Evolutionary conservation across 2,329 filamentous ascomycete genomes (phyloP), one percentile per base, ranked within the genome.

Genomic region (Zasmidium cellare): DNA sequence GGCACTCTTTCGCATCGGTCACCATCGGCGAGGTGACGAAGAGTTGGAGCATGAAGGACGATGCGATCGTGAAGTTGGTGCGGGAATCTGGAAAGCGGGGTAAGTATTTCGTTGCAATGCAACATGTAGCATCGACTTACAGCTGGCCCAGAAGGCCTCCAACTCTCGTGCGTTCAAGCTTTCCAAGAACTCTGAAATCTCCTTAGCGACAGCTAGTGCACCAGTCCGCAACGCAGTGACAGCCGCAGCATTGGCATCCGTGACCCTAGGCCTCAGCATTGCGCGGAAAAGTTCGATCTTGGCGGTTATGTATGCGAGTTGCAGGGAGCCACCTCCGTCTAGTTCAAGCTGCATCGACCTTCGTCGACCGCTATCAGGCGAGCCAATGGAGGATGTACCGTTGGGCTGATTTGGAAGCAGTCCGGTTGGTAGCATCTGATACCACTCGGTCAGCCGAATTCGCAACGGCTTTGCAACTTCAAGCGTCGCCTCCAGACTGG

Each of bases 261-360:
- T 66, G 2, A 65, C 61, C 23, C 59, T 71, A 9, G 76, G 76
- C 11, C 80, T 74, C 1, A 83, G 72, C 53, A 83, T 77, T 3
- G 76, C 77, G 2, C 80, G 77, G 64, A 82, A 80, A 2, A 83
- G 74, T 45, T 79, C 77, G 53, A 82, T 80, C 56, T 82, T 80
- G 0, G 80, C 78, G 0, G 79, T 79, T 49, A 80, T 77, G 60
- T 82, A 82, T 0, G 80, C 79, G 2, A 83, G 73, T 51, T 82
- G 78, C 9, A 83, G 69, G 44, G 78, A 80, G 1, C 79, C 75
- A 49, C 68, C 63, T 64, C 74, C 58, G 45, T 81, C 76, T 24
- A 82, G 74, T 22, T 79, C 77, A 9, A 62, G 57, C 51, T 73
- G 74, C 47, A 61, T 46, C 2, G 61, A 59, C 14, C 47, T 49